Conservation (phyloP, 106 monocot species). For the Alisma plantagoaquatica region DNA sequence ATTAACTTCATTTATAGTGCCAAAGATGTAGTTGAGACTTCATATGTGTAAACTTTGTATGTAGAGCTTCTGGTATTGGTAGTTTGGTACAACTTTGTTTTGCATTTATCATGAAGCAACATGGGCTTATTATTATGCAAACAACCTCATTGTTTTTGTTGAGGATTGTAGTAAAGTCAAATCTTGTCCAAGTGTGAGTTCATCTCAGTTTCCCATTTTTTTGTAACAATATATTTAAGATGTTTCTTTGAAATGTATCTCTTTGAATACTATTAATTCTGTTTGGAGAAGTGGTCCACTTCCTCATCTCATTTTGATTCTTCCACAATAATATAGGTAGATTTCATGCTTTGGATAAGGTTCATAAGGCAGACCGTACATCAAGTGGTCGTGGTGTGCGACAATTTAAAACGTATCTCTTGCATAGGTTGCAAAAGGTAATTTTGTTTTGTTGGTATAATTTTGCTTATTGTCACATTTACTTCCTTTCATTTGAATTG, state of each 20-base stretch:
- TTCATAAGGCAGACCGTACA: slow-evolving; percentile 61
- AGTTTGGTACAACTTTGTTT: too few species aligned
- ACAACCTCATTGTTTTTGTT: background rate
- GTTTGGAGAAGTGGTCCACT: background rate
- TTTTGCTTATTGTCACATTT: too few species aligned
- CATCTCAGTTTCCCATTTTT: background rate
- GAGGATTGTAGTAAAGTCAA: background rate
- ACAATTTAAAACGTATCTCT: slow-evolving; percentile 92
- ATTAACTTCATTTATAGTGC: too few species aligned
- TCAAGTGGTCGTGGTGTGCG: slow-evolving; percentile 92
- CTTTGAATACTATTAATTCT: background rate
- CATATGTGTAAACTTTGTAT: too few species aligned
- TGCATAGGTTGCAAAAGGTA: slow-evolving; percentile 92
- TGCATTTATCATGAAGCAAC: too few species aligned
- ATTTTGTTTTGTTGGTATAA: background rate
- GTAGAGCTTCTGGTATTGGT: too few species aligned
- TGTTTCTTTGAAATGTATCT: too few species aligned
- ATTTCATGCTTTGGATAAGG: slow-evolving; percentile 90
- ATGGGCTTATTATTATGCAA: too few species aligned
- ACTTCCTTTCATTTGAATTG: too few species aligned
- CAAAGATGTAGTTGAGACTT: too few species aligned
- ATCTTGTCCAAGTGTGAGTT: background rate
- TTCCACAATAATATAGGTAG: slow-evolving; percentile 52
- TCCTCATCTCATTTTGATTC: background rate
- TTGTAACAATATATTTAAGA: too few species aligned